Conservation (phyloP, 176 grass and related monocot species). For the sorghum (Sorghum bicolor) region Sorghum_bicolor_NCBIv3 NC_012877.2:1426001-1426500, state of each 20-base stretch:
- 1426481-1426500: too few relatives aligned
- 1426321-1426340: not conserved
- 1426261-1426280: not conserved
- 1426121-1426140: not conserved
- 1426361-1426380: not conserved
- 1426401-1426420: not conserved
- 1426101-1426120: not conserved
- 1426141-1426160: constrained; percentile 26
- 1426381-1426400: not conserved
- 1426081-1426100: not conserved
- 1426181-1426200: constrained; percentile 83
- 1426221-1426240: not conserved
- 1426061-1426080: not conserved
- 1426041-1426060: not conserved
- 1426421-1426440: not conserved
- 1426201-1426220: constrained; percentile 81
- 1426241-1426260: not conserved
- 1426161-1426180: constrained; percentile 77
- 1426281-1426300: not conserved
- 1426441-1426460: not conserved
- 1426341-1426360: not conserved
- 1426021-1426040: not conserved
- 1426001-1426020: not conserved
- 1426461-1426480: not conserved
- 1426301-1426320: not conserved